phyloP scores from a whole-genome alignment of 192 early-diverging fungal species.

The Mortierella alpina region DNA sequence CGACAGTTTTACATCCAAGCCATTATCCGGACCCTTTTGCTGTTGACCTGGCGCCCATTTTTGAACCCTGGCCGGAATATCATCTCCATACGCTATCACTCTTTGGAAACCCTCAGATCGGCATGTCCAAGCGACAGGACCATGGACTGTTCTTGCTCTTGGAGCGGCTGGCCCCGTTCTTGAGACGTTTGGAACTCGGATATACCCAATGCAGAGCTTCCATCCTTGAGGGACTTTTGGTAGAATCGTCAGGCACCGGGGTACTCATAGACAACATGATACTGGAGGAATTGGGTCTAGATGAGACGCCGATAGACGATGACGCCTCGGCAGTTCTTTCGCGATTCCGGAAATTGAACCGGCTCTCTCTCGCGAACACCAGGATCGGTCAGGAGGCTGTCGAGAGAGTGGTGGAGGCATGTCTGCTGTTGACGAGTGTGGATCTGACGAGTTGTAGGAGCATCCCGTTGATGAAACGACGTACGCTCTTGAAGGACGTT shows the following conservation, averaged over 20 bases:
- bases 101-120: slow-evolving; percentile 32
- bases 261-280: slow-evolving; percentile 3
- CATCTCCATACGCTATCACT: slow-evolving; percentile 32
- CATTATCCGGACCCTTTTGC: slow-evolving; percentile 7
- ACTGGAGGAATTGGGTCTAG: slow-evolving; percentile 34
- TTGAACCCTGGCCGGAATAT: background rate
- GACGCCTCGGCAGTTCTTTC: slow-evolving; percentile 9
- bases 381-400: slow-evolving; percentile 23
- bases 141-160: slow-evolving; percentile 10
- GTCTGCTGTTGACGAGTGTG: slow-evolving; percentile 15
- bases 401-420: slow-evolving; percentile 14
- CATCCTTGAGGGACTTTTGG: slow-evolving; percentile 15
- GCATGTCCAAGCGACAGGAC: background rate
- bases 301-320: slow-evolving; percentile 30
- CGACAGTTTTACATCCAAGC: background rate
- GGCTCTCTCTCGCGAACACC: slow-evolving; percentile 33
- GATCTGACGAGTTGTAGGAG: slow-evolving; percentile 45
- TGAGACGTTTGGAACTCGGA: slow-evolving; percentile 37
- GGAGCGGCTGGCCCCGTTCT: slow-evolving; percentile 1
- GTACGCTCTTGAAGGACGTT: slow-evolving; percentile 31
- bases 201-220: slow-evolving; percentile 14
- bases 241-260: background rate
- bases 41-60: background rate
- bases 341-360: slow-evolving; percentile 12
- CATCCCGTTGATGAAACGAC: slow-evolving; percentile 25